Evolutionary conservation across 345 rosid genomes (phyloP).

Genomic region (Heritiera fomes): DNA sequence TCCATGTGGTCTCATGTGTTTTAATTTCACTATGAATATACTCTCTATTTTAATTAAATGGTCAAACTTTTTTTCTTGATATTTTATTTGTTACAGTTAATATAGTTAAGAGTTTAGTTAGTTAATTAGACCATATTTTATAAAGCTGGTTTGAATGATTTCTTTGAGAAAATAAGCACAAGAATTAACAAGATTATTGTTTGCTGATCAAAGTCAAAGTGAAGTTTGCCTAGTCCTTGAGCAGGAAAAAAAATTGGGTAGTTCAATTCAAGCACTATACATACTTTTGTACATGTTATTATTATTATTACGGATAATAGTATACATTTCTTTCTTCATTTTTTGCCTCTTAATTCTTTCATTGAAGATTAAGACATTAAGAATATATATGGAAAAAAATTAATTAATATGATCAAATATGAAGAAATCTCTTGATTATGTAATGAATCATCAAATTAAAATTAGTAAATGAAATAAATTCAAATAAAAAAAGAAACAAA

Average conservation of each 20-base stretch:
- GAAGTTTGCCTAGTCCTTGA: background rate
- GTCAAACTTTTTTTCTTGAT: constrained; percentile 7
- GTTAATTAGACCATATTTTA: background rate
- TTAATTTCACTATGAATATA: background rate
- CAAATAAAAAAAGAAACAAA: background rate
- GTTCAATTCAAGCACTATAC: no score
- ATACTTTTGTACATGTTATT: no score
- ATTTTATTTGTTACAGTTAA: constrained; percentile 24
- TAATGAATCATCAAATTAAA: no score
- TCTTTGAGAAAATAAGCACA: background rate
- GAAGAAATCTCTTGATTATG: background rate
- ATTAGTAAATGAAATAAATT: background rate
- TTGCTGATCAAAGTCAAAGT: background rate
- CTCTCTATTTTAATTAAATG: no score
- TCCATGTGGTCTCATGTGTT: constrained; percentile 51
- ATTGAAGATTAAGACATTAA: no score
- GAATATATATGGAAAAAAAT: no score
- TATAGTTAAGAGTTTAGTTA: constrained; percentile 32
- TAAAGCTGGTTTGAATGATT: background rate
- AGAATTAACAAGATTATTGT: background rate
- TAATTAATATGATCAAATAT: no score
- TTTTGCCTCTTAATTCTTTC: no score
- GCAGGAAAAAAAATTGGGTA: background rate
- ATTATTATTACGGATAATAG: no score
- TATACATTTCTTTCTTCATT: no score